phyloP scores from a whole-genome alignment of 1,284 basidiomycete genomes.

The Ceraceosorus bombacis region DNA sequence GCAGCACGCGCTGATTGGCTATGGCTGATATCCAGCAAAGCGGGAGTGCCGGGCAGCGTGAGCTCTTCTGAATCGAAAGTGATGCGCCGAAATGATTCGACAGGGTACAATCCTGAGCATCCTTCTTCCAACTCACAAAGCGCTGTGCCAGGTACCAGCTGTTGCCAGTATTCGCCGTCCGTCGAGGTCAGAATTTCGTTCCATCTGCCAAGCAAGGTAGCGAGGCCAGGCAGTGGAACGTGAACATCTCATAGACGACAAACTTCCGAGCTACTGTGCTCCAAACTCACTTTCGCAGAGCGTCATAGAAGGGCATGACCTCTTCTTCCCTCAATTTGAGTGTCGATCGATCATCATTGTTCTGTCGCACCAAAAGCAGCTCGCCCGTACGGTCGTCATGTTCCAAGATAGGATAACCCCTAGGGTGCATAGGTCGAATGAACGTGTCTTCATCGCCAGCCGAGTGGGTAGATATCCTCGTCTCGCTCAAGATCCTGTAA shows the following conservation, averaged over 20 bases:
- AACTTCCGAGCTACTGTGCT: too few species aligned
- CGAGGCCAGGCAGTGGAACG: not conserved
- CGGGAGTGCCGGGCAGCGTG: not conserved
- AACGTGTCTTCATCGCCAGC: conserved; percentile 52
- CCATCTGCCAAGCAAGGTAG: conserved; percentile 49
- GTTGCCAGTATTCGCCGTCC: conserved; percentile 85
- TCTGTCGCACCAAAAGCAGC: conserved; percentile 78
- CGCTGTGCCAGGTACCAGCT: conserved; percentile 74
- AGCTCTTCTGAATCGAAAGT: not conserved
- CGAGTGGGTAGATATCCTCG: conserved; percentile 74
- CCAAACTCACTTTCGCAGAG: conserved; percentile 58
- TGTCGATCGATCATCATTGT: conserved; percentile 72
- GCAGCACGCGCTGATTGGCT: conserved; percentile 89
- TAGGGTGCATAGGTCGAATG: conserved; percentile 28
- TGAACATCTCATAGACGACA: not conserved
- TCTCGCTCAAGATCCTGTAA: conserved; percentile 64
- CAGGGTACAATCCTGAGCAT: too few species aligned
- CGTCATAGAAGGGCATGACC: conserved; percentile 62
- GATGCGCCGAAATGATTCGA: not conserved
- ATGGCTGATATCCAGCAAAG: conserved; percentile 56
- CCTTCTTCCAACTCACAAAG: conserved; percentile 58
- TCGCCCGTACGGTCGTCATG: conserved; percentile 58
- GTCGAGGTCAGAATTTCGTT: conserved; percentile 65
- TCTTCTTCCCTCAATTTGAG: conserved; percentile 17
- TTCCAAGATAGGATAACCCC: conserved; percentile 38